Base-by-base conservation (phyloP, 2,329 filamentous ascomycete genomes). In the Ascochyta koolunga region DNA sequence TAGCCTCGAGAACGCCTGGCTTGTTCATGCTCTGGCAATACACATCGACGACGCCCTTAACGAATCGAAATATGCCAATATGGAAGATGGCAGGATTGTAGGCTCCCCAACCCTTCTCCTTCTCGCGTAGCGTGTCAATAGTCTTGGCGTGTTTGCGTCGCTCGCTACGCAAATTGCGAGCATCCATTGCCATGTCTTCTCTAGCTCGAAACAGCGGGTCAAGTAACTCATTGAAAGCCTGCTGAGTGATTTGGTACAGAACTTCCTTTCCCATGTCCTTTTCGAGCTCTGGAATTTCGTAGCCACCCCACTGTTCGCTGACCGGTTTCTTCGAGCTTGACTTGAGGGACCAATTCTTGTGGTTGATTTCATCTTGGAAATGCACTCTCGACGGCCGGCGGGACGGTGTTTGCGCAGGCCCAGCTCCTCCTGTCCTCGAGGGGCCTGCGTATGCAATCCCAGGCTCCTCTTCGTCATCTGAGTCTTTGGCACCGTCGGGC, bases 171-270 rank as follows among this genome's bases (percentile, higher is more conserved):
- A 68, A 70, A 21, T 61, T 64, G 18, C 84, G 83, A 10, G 87
- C 87, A 49, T 86, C 82, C 54, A 95, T 67, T 77, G 91, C 87
- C 16, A 90, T 73, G 59, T 93, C 87, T 73, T 98, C 93, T 60
- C 89, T 88, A 4, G 83, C 80, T 62, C 89, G 89, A 78, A 99
- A 99, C 0, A 99, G 81, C 1, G 87, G 83, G 68, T 98, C 91
- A 0, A 99, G 83, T 2, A 98, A 80, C 75, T 98, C 92, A 67
- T 98, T 97, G 77, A 96, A 91, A 0, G 91, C 89, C 73, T 96
- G 89, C 73, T 97, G 92, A 0, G 91, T 92, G 27, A 96, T 87
- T 71, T 96, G 90, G 68, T 96, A 97, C 1, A 98, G 79, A 4
- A 97, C 89, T 69, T 98, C 91, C 63, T 89, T 91, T 32, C 91